Evolutionary conservation across 2,329 filamentous ascomycete species (phyloP).

Genomic region (Hirsutella rhossiliensis): DNA sequence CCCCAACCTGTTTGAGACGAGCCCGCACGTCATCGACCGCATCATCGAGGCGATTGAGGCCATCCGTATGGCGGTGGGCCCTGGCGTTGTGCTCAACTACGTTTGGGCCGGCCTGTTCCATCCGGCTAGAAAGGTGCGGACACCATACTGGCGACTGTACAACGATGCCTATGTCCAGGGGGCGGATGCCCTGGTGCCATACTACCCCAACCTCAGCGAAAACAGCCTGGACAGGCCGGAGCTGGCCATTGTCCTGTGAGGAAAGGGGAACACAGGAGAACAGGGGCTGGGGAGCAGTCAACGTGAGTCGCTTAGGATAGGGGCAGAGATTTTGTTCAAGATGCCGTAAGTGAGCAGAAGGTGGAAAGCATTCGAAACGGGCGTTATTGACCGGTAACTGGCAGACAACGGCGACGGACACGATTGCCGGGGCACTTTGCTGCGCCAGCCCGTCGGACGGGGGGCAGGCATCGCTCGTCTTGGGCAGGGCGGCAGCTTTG

Average conservation of each 20-base stretch:
- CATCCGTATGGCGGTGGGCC: constrained; percentile 84
- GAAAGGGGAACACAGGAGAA: neutral
- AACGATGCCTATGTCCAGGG: constrained; percentile 94
- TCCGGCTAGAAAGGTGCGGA: constrained; percentile 85
- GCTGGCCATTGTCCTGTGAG: constrained; percentile 71
- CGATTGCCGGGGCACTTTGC: no score
- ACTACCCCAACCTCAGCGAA: constrained; percentile 80
- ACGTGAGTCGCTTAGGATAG: neutral
- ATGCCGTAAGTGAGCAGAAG: no score
- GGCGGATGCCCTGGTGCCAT: constrained; percentile 91
- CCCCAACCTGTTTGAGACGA: constrained; percentile 96
- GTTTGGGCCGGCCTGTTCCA: constrained; percentile 97
- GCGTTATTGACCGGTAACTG: no score
- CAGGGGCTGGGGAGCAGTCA: neutral
- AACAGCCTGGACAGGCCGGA: constrained; percentile 70
- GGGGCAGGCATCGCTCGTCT: no score
- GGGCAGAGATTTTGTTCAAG: no score
- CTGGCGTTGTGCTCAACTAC: constrained; percentile 92
- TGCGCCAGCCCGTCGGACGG: no score
- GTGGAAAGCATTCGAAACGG: no score
- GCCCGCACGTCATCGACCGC: constrained; percentile 93
- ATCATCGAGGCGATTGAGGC: constrained; percentile 97
- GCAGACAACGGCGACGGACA: no score
- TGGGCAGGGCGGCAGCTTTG: no score
- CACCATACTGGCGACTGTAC: constrained; percentile 92